Evolutionary conservation across 2,329 filamentous ascomycete species (phyloP), one percentile per base, ranked within the genome.

Genomic region (Monosporascus cannonballus): DNA sequence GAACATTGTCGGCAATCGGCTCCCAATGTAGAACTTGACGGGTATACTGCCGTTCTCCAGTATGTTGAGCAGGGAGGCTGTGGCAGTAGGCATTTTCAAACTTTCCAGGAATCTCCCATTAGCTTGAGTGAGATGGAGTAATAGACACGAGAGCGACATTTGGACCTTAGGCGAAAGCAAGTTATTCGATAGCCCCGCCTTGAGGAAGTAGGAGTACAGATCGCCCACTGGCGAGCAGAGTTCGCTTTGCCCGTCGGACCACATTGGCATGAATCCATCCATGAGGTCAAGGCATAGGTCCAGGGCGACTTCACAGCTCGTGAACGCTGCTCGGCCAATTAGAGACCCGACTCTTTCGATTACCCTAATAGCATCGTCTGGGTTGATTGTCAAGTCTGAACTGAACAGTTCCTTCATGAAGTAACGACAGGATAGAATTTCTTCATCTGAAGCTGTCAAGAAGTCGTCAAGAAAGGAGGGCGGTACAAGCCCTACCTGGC

Each of bases 191-290:
- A 96, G 71, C 30, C 85, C 81, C 18, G 77, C 77, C 51, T 82
- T 81, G 47, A 91, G 79, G 58, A 94, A 86, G 73, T 90, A 90
- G 45, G 80, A 73, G 67, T 97, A 97, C 20, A 96, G 73, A 55
- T 95, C 86, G 20, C 84, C 80, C 3, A 86, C 89, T 41, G 80
- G 76, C 3, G 81, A 79, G n/a, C 78, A 78, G 3, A 96, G 73
- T 1, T 83, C 74, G 36, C 79, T 77, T 22, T 76, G 73, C 41
- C 79, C 75, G 22, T 81, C 75, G 2, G 77, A 71, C 89, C 89
- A 94, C 39, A 82, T 72, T 14, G 72, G 68, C 39, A 83, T 79
- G 49, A 90, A 77, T 37, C 79, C 81, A 49, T 80, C 73, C 66
- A 96, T 79, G 51, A 89, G 72, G 47, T 86, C 81, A 24, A 96